phyloP scores from a whole-genome alignment of 2,329 filamentous ascomycete species.

The Daldinia sp. region DNA sequence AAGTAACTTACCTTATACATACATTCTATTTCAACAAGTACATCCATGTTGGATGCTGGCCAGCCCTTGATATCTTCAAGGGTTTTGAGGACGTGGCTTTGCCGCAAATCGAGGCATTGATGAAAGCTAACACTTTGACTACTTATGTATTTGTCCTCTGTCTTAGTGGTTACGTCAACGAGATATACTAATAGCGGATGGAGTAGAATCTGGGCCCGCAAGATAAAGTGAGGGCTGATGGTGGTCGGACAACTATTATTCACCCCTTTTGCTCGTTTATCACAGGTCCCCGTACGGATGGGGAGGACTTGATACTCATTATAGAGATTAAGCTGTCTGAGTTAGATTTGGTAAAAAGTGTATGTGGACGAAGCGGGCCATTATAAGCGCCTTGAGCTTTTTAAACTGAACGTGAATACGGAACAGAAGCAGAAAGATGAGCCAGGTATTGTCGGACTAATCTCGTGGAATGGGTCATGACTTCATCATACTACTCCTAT shows the following conservation, averaged over 20 bases:
- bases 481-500: background rate
- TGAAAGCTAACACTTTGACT: constrained; percentile 56
- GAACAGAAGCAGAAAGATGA: constrained; percentile 29
- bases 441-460: constrained; percentile 28
- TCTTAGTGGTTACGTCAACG: constrained; percentile 54
- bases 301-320: constrained; percentile 38
- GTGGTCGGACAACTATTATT: constrained; percentile 45
- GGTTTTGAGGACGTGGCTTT: constrained; percentile 53
- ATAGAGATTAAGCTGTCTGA: constrained; percentile 43
- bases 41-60: constrained; percentile 46
- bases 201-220: constrained; percentile 43
- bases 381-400: constrained; percentile 44
- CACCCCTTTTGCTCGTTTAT: constrained; percentile 45
- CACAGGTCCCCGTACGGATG: constrained; percentile 41
- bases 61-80: constrained; percentile 43
- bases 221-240: constrained; percentile 41
- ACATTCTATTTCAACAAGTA: too few species aligned
- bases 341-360: constrained; percentile 42
- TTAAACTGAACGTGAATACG: constrained; percentile 33
- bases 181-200: constrained; percentile 52
- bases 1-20: too few species aligned
- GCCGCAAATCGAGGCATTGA: constrained; percentile 56
- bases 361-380: constrained; percentile 45
- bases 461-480: constrained; percentile 10
- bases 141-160: constrained; percentile 55